Base-by-base conservation (phyloP, 208 protist genomes). In the Crithidia mellificae region DNA sequence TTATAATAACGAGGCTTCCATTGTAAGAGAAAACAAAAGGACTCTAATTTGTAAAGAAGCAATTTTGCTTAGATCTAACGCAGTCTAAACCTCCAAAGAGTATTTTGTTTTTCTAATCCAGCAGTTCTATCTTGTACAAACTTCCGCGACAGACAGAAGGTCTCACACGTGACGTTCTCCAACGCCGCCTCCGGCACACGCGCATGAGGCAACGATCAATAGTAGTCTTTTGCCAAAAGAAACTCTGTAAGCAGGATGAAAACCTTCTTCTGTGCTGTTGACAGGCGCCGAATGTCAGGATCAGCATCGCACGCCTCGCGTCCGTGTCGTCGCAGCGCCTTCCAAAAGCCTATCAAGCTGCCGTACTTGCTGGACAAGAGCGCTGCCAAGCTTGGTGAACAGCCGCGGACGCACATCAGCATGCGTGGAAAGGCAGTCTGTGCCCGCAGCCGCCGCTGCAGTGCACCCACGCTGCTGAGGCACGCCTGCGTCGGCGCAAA, bases 351-450 rank as follows among this genome's bases (percentile, higher is more conserved):
- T 25, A 81, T 67, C 14, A 90, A 52, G 20, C 72, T 83, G 46
- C 87, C 87, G 59, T 90, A 90, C 72, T 87, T 84, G 19, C 8
- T 30, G 19, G 73, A 68, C 8, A 92, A 50, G 19, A 80, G 58
- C 25, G 72, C 59, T 0, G 87, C 87, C 32, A 92, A 41, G 15
- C 69, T 38, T 1, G 84, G 55, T 0, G 87, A 85, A 72, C 87
- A 92, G 44, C 87, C 87, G 17, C 84, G 83, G 36, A 92, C 66
- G 53, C 87, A 92, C 81, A 90, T 79, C 11, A 92, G 77, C 80
- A 89, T 85, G 50, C 87, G 87, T 30, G 80, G 77, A 65, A 90
- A 88, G 5, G 81, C 83, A n/a, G 87, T 92, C 59, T 68, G 57
- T 9, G 80, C 83, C 20, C 77, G 81, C 12, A 90, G 58, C 6